phyloP scores from a whole-genome alignment of 139 green algal genomes.

The Asterochloris sp. region DNA sequence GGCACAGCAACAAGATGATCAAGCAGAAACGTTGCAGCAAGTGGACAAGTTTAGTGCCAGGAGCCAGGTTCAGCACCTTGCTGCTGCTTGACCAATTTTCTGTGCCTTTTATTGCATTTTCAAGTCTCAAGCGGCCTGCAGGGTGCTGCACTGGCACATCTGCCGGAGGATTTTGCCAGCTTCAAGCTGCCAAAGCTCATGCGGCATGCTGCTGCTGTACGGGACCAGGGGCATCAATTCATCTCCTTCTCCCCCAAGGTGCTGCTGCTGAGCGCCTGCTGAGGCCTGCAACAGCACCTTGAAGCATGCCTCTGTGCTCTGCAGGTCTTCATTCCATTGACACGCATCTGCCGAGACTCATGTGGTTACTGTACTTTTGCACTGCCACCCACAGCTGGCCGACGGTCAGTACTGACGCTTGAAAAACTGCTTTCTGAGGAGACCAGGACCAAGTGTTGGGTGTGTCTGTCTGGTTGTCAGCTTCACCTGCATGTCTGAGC shows the following conservation, averaged over 20 bases:
- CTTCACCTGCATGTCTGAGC: neutral
- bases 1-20: too few species aligned
- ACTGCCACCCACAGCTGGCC: slow-evolving; percentile 34
- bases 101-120: too few species aligned
- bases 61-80: too few species aligned
- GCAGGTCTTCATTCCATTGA: slow-evolving; percentile 89
- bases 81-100: too few species aligned
- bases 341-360: slow-evolving; percentile 65
- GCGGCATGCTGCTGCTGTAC: too few species aligned
- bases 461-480: neutral
- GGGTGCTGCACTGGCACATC: too few species aligned
- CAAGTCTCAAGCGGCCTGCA: too few species aligned
- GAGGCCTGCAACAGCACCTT: neutral
- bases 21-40: too few species aligned
- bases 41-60: too few species aligned
- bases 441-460: neutral
- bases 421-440: neutral
- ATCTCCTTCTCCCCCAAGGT: slow-evolving; percentile 88
- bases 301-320: neutral
- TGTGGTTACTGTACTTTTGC: slow-evolving; percentile 93
- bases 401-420: slow-evolving; percentile 14
- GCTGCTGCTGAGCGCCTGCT: neutral
- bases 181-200: too few species aligned
- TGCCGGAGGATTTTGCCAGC: too few species aligned
- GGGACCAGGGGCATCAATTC: slow-evolving; percentile 31